Evolutionary conservation across 78 protist species (phyloP).

Genomic region (Emiliania huxleyi): DNA sequence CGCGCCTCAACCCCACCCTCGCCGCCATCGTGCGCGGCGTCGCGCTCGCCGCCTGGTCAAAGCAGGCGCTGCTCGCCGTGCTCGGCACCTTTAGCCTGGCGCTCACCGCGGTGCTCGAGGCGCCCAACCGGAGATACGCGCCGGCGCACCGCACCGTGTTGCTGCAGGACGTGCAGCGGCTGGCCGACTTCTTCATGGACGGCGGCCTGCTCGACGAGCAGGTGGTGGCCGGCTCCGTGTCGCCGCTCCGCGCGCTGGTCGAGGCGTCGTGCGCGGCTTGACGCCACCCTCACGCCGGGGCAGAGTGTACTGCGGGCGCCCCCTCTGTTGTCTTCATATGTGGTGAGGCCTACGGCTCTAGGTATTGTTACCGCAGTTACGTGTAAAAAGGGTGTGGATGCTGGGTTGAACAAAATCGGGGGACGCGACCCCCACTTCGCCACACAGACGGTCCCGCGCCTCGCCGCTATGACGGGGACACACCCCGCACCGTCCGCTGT

Average conservation of each 20-base stretch:
- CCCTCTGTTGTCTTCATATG: too few relatives aligned
- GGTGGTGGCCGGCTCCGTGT: background rate
- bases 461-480: too few relatives aligned
- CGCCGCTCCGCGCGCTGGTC: background rate
- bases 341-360: too few relatives aligned
- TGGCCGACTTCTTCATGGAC: background rate
- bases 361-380: too few relatives aligned
- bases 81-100: background rate
- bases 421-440: too few relatives aligned
- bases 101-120: background rate
- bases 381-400: too few relatives aligned
- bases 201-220: background rate
- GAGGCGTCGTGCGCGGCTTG: background rate
- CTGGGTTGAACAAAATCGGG: too few relatives aligned
- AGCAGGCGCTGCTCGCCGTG: background rate
- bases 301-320: too few relatives aligned
- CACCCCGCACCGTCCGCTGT: too few relatives aligned
- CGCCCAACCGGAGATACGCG: background rate
- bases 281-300: too few relatives aligned
- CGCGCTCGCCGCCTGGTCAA: background rate
- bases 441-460: too few relatives aligned
- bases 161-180: background rate
- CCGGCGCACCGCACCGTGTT: background rate
- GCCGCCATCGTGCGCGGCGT: background rate
- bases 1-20: background rate